Evolutionary conservation across 352 stramenopile species (phyloP).

Genomic region (Pythium vanterpoolii): DNA sequence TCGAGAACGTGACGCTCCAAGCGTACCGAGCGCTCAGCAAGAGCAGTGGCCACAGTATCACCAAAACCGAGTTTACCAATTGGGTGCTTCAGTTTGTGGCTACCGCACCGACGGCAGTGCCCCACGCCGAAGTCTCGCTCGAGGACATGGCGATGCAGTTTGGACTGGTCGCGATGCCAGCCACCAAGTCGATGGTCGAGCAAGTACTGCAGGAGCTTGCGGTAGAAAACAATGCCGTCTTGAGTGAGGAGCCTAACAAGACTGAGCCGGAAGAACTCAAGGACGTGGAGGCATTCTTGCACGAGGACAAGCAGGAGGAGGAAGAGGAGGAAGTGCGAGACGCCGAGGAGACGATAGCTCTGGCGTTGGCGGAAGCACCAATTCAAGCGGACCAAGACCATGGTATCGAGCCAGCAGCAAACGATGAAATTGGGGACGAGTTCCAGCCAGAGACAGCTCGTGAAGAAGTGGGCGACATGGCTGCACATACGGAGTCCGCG

Average conservation of each 20-base stretch:
- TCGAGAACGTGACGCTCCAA: conserved; percentile 52
- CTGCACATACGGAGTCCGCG: neutral
- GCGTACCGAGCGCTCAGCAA: conserved; percentile 64
- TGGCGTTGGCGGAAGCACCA: neutral
- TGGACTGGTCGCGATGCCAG: neutral
- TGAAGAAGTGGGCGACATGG: neutral
- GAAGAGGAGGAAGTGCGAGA: neutral
- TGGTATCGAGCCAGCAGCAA: neutral
- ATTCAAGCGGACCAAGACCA: neutral
- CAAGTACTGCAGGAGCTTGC: conserved; percentile 17
- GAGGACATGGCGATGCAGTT: conserved; percentile 23
- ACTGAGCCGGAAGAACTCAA: neutral
- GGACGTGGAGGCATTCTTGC: neutral
- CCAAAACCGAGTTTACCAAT: conserved; percentile 58
- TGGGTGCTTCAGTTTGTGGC: conserved; percentile 35
- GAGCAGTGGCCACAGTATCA: conserved; percentile 45
- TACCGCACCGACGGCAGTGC: neutral
- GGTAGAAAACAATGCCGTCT: conserved; percentile 4
- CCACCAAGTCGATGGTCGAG: conserved; percentile 12
- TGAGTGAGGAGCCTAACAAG: neutral
- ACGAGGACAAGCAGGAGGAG: neutral
- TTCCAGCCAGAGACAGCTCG: conserved; percentile 11
- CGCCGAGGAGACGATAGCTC: neutral
- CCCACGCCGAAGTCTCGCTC: conserved; percentile 14
- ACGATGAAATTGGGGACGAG: conserved; percentile 2